Conservation (phyloP, 1,284 basidiomycete genomes). For the Meira nashicola region DNA sequence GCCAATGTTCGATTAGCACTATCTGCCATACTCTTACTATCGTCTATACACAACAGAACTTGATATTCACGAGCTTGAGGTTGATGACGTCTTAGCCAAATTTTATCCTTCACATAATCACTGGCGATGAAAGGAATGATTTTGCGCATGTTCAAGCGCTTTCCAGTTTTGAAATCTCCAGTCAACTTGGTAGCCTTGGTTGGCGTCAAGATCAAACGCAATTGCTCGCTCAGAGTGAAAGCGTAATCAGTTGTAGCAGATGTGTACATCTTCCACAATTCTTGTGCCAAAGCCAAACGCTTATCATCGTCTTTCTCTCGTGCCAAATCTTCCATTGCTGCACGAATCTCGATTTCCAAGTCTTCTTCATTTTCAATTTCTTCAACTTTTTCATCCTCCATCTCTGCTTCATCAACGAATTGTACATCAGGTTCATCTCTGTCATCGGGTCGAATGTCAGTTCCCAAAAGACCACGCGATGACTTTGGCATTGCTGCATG, state of each 20-base stretch:
- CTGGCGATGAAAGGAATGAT: conserved; percentile 97
- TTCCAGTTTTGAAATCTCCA: conserved; percentile 96
- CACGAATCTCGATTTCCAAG: conserved; percentile 23
- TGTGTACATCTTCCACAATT: conserved; percentile 85
- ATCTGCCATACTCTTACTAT: conserved; percentile 94
- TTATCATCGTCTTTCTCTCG: conserved; percentile 60
- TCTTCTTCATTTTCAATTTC: conserved; percentile 44
- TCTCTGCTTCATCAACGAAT: conserved; percentile 59
- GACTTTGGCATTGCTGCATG: conserved; percentile 47
- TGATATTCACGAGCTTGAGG: conserved; percentile 95
- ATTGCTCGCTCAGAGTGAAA: conserved; percentile 73
- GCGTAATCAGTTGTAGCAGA: conserved; percentile 85
- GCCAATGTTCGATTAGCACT: conserved; percentile 72
- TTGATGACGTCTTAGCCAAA: conserved; percentile 91
- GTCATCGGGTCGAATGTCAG: neutral
- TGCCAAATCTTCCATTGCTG: neutral
- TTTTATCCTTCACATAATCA: conserved; percentile 99
- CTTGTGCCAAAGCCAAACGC: conserved; percentile 62
- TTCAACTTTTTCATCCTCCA: conserved; percentile 34
- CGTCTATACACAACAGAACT: conserved; percentile 87
- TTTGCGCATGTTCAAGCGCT: conserved; percentile 98
- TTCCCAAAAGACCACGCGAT: conserved; percentile 35
- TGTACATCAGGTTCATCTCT: conserved; percentile 19
- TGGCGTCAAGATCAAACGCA: conserved; percentile 92
- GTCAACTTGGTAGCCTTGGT: conserved; percentile 88